Evolutionary conservation across 805 yeast species (phyloP), one percentile per base, ranked within the genome.

Genomic region (Candida quercuum): DNA sequence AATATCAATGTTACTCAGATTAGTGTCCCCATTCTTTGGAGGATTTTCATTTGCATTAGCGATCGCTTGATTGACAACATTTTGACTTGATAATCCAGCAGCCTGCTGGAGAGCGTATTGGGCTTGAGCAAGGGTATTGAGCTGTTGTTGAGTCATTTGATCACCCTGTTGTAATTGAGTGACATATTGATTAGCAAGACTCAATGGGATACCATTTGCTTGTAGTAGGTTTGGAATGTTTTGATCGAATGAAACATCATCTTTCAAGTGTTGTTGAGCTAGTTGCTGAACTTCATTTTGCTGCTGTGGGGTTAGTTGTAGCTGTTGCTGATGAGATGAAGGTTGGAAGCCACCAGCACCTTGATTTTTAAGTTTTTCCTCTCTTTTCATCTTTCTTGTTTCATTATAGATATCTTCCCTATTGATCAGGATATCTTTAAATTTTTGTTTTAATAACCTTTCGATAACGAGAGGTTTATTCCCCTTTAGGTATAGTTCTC

Each of bases 311-410:
- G 27, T 33, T 16, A 26, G 37, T 7, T 38, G 41, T 14, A 37
- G 47, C 9, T 41, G 48, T 25, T 40, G 46, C 15, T 28, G 37
- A 17, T 29, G 26, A 6, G n/a, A 28, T n/a, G 36, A 20, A 12
- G 24, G 25, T 23, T 36, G 40, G 13, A n/a, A 18, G 11, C 33
- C 39, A 13, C 39, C 36, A 16, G 23, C 15, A 21, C 8, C n/a
- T n/a, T n/a, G n/a, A n/a, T n/a, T 22, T 26, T 48, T 54, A 23
- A 40, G 29, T 37, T 48, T 53, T 33, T 54, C 59, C 36, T 54
- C 59, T 33, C 59, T 47, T 33, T 54, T 54, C 59, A 54, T 54
- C 47, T 54, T 54, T 53, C 59, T 51, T 1, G 59, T 54, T 43
- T 54, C 59, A 38, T 54, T 54, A 36, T 54, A 54, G 28, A 54